Base-by-base conservation (phyloP, 2,329 filamentous ascomycete species). In the Xylariaceae sp. region DNA sequence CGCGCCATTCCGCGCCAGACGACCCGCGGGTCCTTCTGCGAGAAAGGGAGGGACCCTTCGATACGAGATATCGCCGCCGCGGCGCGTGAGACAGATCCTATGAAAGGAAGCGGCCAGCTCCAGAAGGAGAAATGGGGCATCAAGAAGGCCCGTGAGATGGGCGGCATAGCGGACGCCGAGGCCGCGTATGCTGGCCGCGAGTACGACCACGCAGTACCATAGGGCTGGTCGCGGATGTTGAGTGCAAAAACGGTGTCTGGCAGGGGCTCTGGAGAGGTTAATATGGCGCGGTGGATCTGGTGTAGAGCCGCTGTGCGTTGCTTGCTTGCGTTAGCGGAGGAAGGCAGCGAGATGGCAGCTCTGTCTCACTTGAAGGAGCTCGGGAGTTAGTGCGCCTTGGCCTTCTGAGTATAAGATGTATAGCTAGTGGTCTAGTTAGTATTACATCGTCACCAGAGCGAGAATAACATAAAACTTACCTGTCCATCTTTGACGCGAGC, bases 81-180 rank as follows among this genome's bases (percentile, higher is more conserved):
- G 7, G 52, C 52, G 16, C 41, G 47, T 21, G 41, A 8, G 10
- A 55, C 10, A 10, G 52, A 55, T 2, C 52, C 52, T 27, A 55
- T 20, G 29, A 27, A 29, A 4, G 47, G 47, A 9, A 51, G 47
- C 9, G 46, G 46, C 52, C 52, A 55, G 40, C 23, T 51, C 52
- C 52, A 55, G 41, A 51, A 46, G 0, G 47, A 15, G 30, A 55
- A 55, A 27, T 50, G 52, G 9, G 52, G 52, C 47, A 55, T 55
- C 6, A 55, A 23, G 7, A 55, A 55, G 1, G 52, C 47, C 1
- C 52, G 52, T 13, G 23, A 24, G 11, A 55, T 23, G 6, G 46
- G 52, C 7, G 52, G 52, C 27, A 43, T 33, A 1, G 51, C 40
- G 9, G 46, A 35, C 3, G 40, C 52, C 6, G 27, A 18, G 6